Conservation (phyloP, 352 stramenopile genomes). For the Aphanomyces cochlioides region DNA sequence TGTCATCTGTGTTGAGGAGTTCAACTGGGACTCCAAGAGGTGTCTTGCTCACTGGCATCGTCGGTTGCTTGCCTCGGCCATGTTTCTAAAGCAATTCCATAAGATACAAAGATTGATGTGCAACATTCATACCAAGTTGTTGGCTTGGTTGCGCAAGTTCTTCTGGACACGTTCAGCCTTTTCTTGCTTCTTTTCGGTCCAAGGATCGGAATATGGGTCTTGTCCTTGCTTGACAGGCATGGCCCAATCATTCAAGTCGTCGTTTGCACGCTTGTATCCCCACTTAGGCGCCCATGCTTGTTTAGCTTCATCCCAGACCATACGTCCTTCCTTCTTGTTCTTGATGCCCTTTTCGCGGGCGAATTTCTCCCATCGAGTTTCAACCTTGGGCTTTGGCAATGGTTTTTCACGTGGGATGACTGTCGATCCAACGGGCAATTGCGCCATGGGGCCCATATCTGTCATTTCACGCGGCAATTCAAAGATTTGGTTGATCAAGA, state of each 20-base stretch:
- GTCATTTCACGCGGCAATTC: constrained; percentile 89
- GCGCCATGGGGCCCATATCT: constrained; percentile 89
- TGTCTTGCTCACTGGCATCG: constrained; percentile 41
- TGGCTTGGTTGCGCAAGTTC: constrained; percentile 85
- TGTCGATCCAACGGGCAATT: constrained; percentile 62
- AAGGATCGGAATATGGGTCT: constrained; percentile 86
- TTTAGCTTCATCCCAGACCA: constrained; percentile 94
- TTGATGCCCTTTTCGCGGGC: constrained; percentile 97
- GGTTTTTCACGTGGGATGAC: constrained; percentile 86
- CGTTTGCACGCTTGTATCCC: constrained; percentile 86
- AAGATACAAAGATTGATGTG: not conserved
- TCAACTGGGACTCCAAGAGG: constrained; percentile 89
- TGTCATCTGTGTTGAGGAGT: constrained; percentile 67
- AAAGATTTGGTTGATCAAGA: constrained; percentile 92
- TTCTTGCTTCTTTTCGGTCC: constrained; percentile 89
- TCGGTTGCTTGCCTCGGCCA: constrained; percentile 56
- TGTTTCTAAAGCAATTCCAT: constrained; percentile 38
- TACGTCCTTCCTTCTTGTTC: constrained; percentile 95
- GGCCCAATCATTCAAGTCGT: constrained; percentile 90
- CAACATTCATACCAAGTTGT: constrained; percentile 44
- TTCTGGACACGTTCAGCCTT: constrained; percentile 91
- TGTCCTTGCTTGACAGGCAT: constrained; percentile 93
- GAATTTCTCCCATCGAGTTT: constrained; percentile 99
- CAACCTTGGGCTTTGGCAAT: constrained; percentile 89
- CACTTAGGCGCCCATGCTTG: constrained; percentile 91